A percentile compares a stretch with the other conserved stretches of the same genome.
Evolutionary conservation across 192 early-diverging fungal genomes (phyloP).

Genomic region (Coemansia sp.): DNA sequence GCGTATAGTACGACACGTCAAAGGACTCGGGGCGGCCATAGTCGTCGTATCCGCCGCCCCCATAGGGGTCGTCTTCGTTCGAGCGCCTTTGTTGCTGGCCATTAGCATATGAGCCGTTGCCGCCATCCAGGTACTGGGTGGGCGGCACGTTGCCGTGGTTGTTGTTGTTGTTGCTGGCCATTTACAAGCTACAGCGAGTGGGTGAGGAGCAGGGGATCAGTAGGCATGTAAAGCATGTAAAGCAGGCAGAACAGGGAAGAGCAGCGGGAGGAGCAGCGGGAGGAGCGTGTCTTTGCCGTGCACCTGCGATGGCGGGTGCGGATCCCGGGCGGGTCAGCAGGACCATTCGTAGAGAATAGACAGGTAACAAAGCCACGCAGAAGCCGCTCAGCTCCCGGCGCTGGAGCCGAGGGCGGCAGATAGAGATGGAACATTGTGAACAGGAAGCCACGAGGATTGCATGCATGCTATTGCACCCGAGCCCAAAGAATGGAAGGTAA

Average conservation of each 20-base stretch:
- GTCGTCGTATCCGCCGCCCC: constrained; percentile 38
- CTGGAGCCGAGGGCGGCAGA: background rate
- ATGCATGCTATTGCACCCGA: background rate
- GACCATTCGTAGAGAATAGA: too few relatives aligned
- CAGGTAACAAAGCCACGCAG: constrained; percentile 16
- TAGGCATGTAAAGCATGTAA: background rate
- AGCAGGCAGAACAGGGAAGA: background rate
- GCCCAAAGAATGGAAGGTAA: too few relatives aligned
- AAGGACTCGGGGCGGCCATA: constrained; percentile 51
- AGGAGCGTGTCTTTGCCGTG: too few relatives aligned
- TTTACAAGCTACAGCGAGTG: constrained; percentile 3
- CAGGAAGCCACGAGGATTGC: background rate
- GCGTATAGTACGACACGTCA: constrained; percentile 54
- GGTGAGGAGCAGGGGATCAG: background rate
- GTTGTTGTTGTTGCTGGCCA: constrained; percentile 33
- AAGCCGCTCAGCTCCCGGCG: background rate
- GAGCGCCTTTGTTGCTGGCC: constrained; percentile 7
- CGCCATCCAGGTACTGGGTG: constrained; percentile 47
- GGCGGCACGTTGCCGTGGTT: constrained; percentile 46
- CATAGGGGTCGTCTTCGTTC: constrained; percentile 45
- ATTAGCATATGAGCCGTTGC: constrained; percentile 16
- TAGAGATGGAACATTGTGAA: background rate
- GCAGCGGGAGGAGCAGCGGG: background rate
- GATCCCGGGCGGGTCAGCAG: too few relatives aligned
- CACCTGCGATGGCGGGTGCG: too few relatives aligned